phyloP scores from a whole-genome alignment of 2,329 filamentous ascomycete genomes.

The Nectriaceae sp. region DNA sequence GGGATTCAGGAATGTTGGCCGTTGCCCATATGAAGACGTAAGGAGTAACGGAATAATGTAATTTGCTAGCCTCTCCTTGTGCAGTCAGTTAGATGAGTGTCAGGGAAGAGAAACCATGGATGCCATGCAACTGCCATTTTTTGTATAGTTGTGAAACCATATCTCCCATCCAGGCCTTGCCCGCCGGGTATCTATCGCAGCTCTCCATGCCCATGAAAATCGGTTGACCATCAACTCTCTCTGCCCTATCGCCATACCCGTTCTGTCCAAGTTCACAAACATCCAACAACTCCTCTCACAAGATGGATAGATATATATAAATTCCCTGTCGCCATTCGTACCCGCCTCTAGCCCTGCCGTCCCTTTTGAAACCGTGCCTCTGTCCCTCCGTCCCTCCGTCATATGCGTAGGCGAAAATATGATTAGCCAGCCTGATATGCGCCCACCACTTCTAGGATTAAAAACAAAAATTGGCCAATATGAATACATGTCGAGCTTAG shows the following conservation, averaged over 20 bases:
- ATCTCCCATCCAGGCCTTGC: conserved; percentile 13
- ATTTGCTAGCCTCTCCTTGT: no score
- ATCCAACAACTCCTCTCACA: not conserved
- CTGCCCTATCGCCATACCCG: not conserved
- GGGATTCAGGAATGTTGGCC: no score
- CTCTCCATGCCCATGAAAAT: conserved; percentile 14
- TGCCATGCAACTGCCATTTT: conserved; percentile 12
- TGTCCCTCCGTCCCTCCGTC: no score
- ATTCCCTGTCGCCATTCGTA: not conserved
- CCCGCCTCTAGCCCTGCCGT: not conserved
- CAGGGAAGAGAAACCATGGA: no score
- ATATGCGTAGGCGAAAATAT: no score
- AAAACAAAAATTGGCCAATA: no score
- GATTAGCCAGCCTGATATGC: conserved; percentile 5
- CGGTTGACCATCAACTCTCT: conserved; percentile 5
- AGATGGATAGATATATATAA: conserved; percentile 2
- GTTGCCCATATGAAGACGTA: no score
- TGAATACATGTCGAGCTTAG: conserved; percentile 8
- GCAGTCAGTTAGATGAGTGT: no score
- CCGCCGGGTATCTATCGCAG: conserved; percentile 19
- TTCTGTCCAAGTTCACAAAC: not conserved
- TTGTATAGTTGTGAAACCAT: conserved; percentile 20
- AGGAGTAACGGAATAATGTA: no score
- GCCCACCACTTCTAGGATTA: conserved; percentile 9
- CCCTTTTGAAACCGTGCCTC: not conserved